Percentiles rank a stretch among this genome's conserved stretches.
Conservation (phyloP, 148 eudicot genomes). For the Rhododendron henanense region DNA sequence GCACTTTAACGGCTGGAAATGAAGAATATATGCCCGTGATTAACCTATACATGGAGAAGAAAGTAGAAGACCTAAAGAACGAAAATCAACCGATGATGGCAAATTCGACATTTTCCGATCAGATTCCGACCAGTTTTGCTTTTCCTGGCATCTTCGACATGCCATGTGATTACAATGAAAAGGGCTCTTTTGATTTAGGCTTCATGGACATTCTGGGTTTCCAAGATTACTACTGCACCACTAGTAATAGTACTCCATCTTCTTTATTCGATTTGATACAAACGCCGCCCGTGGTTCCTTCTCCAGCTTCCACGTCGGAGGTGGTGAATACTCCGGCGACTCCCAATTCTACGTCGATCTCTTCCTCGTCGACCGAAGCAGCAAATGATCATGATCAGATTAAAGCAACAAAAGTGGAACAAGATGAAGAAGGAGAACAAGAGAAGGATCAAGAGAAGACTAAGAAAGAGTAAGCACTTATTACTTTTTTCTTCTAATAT, state of each 20-base stretch:
- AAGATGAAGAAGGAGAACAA: constrained; percentile 24
- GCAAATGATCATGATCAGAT: constrained; percentile 20
- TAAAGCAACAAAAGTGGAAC: constrained; percentile 13
- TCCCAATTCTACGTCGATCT: constrained; percentile 55
- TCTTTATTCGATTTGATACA: constrained; percentile 40
- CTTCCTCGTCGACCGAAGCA: constrained; percentile 58
- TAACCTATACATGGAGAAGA: constrained; percentile 25
- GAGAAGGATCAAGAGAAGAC: constrained; percentile 39
- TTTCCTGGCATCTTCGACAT: constrained; percentile 20
- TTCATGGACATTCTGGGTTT: constrained; percentile 36
- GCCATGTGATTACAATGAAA: constrained; percentile 17
- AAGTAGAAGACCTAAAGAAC: background rate
- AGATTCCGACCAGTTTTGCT: constrained; percentile 18
- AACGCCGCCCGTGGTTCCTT: constrained; percentile 7
- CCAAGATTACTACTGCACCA: constrained; percentile 20
- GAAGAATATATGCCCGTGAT: constrained; percentile 31
- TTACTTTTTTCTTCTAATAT: background rate
- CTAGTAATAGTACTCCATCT: background rate
- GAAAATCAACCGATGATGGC: constrained; percentile 15
- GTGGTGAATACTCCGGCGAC: constrained; percentile 56
- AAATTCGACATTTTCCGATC: constrained; percentile 26
- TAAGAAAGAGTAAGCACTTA: constrained; percentile 47
- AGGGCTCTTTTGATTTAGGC: constrained; percentile 17
- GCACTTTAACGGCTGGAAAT: constrained; percentile 13
- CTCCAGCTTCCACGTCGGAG: constrained; percentile 27